Evolutionary conservation across 163 green algal genomes (phyloP).

Genomic region (Smithsoniella earleae): DNA sequence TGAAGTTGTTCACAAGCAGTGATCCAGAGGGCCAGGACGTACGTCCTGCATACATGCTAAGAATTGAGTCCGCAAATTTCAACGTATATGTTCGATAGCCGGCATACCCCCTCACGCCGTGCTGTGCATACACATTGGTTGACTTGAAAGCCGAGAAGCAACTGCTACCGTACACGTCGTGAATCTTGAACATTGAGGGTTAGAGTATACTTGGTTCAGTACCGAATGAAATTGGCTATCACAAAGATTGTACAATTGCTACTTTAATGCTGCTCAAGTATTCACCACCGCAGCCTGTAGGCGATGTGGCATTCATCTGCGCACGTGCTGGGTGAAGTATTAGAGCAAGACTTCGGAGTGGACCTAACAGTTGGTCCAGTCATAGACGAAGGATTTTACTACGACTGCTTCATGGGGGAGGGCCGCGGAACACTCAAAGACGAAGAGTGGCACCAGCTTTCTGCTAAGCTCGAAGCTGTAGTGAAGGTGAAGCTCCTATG

Average conservation of each 20-base stretch:
- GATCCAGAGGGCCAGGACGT: slow-evolving; percentile 72
- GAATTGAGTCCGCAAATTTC: too few relatives aligned
- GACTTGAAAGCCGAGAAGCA: not conserved
- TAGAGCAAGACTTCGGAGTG: slow-evolving; percentile 89
- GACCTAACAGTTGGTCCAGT: slow-evolving; percentile 90
- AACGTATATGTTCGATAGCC: too few relatives aligned
- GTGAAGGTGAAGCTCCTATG: too few relatives aligned
- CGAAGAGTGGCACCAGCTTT: slow-evolving; percentile 31
- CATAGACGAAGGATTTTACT: slow-evolving; percentile 93
- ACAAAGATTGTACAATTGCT: not conserved
- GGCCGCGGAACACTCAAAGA: not conserved
- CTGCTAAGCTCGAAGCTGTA: slow-evolving; percentile 5
- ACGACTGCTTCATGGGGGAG: slow-evolving; percentile 88
- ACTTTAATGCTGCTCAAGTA: not conserved
- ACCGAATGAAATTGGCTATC: not conserved
- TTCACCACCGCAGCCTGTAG: slow-evolving; percentile 49
- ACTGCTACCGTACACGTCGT: too few relatives aligned
- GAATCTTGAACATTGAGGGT: too few relatives aligned
- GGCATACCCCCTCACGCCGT: not conserved
- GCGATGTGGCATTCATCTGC: slow-evolving; percentile 94
- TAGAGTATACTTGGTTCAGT: not conserved
- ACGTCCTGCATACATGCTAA: too few relatives aligned
- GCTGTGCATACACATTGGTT: not conserved
- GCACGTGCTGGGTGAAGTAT: slow-evolving; percentile 85
- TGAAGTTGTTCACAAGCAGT: slow-evolving; percentile 71